Conservation (phyloP, 257 asterid species). For the Plantago major region DNA sequence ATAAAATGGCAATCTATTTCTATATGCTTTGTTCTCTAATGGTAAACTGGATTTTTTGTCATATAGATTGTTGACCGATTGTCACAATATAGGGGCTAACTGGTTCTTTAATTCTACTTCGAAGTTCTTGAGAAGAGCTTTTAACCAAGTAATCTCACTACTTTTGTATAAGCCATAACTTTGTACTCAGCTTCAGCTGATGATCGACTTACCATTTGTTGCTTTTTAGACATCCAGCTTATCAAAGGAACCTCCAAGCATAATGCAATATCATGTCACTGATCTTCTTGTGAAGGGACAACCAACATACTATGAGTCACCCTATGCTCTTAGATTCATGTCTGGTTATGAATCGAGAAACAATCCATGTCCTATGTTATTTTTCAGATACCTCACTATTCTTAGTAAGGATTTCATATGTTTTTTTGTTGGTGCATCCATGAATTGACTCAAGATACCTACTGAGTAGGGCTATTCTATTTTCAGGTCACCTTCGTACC, state of each 20-base stretch:
- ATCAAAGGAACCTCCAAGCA: too few relatives aligned
- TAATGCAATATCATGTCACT: background rate
- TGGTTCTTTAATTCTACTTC: background rate
- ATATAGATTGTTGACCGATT: background rate
- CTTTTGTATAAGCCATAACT: background rate
- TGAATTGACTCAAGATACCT: background rate
- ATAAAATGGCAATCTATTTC: conserved; percentile 25
- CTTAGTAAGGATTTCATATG: background rate
- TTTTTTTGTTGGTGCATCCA: background rate
- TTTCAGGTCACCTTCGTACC: too few relatives aligned
- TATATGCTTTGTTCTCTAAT: background rate
- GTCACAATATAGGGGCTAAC: background rate
- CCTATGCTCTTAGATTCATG: too few relatives aligned
- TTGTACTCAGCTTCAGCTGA: background rate
- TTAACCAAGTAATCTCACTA: background rate
- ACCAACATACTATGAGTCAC: background rate
- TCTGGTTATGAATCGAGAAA: background rate
- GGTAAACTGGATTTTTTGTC: background rate
- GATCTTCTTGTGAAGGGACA: background rate
- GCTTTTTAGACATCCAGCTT: background rate
- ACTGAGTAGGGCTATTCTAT: background rate
- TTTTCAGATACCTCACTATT: too few relatives aligned
- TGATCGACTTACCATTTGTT: background rate
- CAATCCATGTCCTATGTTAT: too few relatives aligned
- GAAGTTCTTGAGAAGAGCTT: too few relatives aligned